Conservation (phyloP, 2,329 filamentous ascomycete species). For the Trichoderma atroviride region DNA sequence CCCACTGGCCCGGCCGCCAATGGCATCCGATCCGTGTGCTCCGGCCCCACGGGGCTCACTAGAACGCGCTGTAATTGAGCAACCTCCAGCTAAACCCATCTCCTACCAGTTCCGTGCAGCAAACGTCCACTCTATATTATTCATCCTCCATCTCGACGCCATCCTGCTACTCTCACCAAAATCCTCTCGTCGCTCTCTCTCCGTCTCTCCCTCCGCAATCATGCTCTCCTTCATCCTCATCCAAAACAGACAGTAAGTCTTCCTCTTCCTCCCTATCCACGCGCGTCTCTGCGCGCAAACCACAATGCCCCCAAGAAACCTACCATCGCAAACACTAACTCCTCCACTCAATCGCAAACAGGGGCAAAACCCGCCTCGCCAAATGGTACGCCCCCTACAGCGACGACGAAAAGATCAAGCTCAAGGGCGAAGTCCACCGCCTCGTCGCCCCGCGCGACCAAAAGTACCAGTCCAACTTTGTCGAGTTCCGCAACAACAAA, state of each 20-base stretch:
- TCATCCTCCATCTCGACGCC: not conserved
- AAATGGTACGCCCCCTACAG: constrained; percentile 99
- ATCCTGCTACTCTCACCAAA: not conserved
- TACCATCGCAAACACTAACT: not conserved
- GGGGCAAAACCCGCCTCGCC: constrained; percentile 95
- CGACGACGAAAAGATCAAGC: constrained; percentile 98
- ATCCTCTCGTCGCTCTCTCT: not conserved
- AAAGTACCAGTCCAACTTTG: constrained; percentile 99
- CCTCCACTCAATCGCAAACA: constrained; percentile 41
- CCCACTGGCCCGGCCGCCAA: constrained; percentile 23
- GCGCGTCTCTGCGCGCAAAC: not conserved
- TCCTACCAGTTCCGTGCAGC: not conserved
- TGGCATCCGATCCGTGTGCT: constrained; percentile 22
- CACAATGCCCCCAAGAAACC: not conserved
- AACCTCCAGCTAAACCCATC: constrained; percentile 1
- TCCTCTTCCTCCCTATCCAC: not conserved
- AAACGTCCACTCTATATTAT: not conserved
- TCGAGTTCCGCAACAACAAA: constrained; percentile 93
- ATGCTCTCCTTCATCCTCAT: constrained; percentile 88
- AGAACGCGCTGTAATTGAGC: not conserved
- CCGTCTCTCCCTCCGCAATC: constrained; percentile 1
- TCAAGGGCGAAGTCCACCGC: constrained; percentile 98
- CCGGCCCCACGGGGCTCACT: constrained; percentile 27
- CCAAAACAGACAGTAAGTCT: constrained; percentile 79
- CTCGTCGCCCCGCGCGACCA: constrained; percentile 97